Evolutionary conservation across 73 alveolate species (phyloP).

Genomic region (Paramecium sonneborni): DNA sequence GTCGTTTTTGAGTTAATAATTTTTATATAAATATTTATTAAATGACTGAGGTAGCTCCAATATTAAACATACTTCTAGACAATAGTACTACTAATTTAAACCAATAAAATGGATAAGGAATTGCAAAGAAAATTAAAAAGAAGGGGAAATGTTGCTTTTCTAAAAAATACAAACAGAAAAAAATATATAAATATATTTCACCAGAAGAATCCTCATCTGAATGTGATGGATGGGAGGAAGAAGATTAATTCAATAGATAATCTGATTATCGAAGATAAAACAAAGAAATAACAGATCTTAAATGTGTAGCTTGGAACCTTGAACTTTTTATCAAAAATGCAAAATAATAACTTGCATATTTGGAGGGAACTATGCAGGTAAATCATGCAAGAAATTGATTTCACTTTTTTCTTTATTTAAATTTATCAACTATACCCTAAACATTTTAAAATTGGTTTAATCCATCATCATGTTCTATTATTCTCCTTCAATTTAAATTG

Average conservation of each 20-base stretch:
- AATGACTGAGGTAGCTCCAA: background rate
- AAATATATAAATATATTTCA: background rate
- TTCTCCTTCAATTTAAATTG: background rate
- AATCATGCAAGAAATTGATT: background rate
- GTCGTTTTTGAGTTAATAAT: constrained; percentile 25
- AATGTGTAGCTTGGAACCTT: constrained; percentile 10
- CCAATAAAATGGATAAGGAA: background rate
- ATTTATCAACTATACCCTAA: background rate
- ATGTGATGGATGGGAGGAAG: background rate
- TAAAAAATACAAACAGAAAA: background rate
- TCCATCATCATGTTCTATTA: background rate
- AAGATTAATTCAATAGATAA: background rate
- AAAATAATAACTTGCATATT: constrained; percentile 13
- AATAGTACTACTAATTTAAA: background rate
- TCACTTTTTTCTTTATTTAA: constrained; percentile 6
- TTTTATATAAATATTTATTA: background rate
- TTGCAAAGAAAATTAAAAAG: background rate
- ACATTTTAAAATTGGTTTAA: background rate
- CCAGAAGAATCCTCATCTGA: background rate
- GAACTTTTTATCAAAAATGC: background rate
- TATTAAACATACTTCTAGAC: background rate
- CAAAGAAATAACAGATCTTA: background rate
- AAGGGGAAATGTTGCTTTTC: background rate
- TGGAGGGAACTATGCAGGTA: constrained; percentile 26
- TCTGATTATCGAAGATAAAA: background rate